Evolutionary conservation across 164 flowering plant species (phyloP).

Genomic region (Aristolochia fimbriata): DNA sequence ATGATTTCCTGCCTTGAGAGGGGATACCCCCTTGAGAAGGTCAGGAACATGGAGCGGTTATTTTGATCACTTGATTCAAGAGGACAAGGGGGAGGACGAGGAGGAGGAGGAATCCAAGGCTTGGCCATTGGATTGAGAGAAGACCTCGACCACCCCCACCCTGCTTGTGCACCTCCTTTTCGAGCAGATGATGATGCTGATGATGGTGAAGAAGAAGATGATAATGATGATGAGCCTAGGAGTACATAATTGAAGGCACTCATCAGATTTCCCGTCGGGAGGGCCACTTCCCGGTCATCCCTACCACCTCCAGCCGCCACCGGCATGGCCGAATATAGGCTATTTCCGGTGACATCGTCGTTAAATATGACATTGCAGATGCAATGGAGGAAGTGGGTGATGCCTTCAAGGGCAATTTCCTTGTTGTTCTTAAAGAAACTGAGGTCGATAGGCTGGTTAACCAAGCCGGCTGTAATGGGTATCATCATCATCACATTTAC

Average conservation of each 20-base stretch:
- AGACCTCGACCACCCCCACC: no score
- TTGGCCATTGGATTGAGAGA: conserved; percentile 1
- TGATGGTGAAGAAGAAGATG: not conserved
- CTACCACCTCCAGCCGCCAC: not conserved
- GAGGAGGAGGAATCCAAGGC: not conserved
- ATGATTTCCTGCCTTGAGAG: conserved; percentile 1
- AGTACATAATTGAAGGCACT: not conserved
- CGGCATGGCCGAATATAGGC: no score
- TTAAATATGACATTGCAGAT: conserved; percentile 1
- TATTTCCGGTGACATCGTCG: not conserved
- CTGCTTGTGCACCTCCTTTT: no score
- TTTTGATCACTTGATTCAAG: no score
- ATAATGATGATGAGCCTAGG: no score
- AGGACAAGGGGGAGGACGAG: no score
- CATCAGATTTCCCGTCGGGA: not conserved
- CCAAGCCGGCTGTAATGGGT: conserved; percentile 2
- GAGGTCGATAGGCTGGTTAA: conserved; percentile 6
- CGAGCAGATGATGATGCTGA: not conserved
- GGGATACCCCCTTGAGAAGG: conserved; percentile 10
- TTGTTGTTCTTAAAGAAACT: conserved; percentile 1
- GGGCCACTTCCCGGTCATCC: not conserved
- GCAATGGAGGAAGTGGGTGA: not conserved
- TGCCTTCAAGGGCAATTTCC: not conserved
- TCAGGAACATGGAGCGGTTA: conserved; percentile 9
- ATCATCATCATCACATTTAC: not conserved